phyloP scores from a whole-genome alignment of 805 yeast genomes.

The Candida coquimbonensis region DNA sequence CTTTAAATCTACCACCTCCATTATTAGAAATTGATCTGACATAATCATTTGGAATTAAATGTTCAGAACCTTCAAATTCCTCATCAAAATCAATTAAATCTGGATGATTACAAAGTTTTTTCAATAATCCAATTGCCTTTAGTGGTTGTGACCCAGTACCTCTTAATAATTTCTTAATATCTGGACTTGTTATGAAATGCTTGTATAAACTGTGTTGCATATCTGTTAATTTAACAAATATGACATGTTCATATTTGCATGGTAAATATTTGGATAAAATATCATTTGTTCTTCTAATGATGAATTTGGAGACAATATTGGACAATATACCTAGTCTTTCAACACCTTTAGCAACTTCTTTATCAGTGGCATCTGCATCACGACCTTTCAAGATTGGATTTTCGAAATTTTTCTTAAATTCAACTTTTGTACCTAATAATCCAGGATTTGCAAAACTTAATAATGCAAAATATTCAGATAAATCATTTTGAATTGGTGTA shows the following conservation, averaged over 20 bases:
- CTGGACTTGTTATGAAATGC: conserved; percentile 74
- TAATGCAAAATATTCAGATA: conserved; percentile 87
- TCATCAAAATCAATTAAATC: conserved; percentile 69
- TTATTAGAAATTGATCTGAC: conserved; percentile 32
- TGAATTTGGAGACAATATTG: conserved; percentile 75
- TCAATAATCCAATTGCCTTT: conserved; percentile 81
- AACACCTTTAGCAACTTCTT: conserved; percentile 66
- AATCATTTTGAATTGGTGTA: conserved; percentile 93
- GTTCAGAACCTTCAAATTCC: conserved; percentile 66
- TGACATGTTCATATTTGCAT: conserved; percentile 92
- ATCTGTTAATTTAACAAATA: conserved; percentile 79
- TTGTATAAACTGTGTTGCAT: conserved; percentile 67
- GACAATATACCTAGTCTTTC: conserved; percentile 63
- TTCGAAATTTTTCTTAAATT: conserved; percentile 83
- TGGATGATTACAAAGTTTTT: conserved; percentile 93
- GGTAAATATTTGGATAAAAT: conserved; percentile 90
- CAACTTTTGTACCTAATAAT: conserved; percentile 72
- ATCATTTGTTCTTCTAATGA: conserved; percentile 93
- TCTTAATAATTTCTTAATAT: conserved; percentile 55
- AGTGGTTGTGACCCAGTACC: conserved; percentile 77
- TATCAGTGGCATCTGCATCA: conserved; percentile 83
- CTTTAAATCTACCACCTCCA: conserved; percentile 49
- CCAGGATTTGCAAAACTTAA: conserved; percentile 94
- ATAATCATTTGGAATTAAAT: conserved; percentile 71
- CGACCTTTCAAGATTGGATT: conserved; percentile 74